Evolutionary conservation across 148 eudicot genomes (phyloP), one percentile per base, ranked within the genome.

Genomic region (Limonium bicolor): DNA sequence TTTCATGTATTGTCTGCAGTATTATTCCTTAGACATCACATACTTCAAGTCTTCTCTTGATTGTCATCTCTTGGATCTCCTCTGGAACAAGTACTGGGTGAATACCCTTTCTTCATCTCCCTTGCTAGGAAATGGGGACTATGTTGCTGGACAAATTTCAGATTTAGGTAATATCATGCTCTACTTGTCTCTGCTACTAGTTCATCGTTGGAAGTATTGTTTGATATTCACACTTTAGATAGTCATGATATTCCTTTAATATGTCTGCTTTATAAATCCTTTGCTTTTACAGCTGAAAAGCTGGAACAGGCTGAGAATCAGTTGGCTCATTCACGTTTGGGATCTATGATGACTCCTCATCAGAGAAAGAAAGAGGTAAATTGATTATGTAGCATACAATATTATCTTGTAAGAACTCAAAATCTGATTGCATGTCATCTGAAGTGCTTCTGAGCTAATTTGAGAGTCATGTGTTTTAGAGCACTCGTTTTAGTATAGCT

Each of bases 31-130:
- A 73, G 99, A 90, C 61, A 71, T 84, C 51, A 84, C 97, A 31
- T 90, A 90, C 46, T 90, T 90, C 66, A 90, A 90, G 64, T 90
- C 99, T 53, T 85, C 95, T 17, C 99, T 90, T 65, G 99, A 90
- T 68, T 66, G 64, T 58, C 95, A 90, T 55, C 88, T 85, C 26
- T 71, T 90, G 93, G 99, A 90, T 81, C 88, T 90, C 27, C 66
- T 90, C 27, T 90, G 99, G 99, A 90, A 90, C 51, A 90, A 90
- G 66, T 90, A 90, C 50, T 90, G 95, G 97, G 97, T 90, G 40
- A 90, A 90, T 60, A 90, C 99, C 14, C 94, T 85, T 38, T 85
- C 99, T 8, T 85, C 99, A 1, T 85, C 99, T 15, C 99, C 99
- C 53, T 64, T 90, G 57, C 70, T 90, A 35, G 97, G 95, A 22